Evolutionary conservation across 768 basidiomycete genomes (phyloP), one percentile per base, ranked within the genome.

Genomic region (Mycena vulgaris): DNA sequence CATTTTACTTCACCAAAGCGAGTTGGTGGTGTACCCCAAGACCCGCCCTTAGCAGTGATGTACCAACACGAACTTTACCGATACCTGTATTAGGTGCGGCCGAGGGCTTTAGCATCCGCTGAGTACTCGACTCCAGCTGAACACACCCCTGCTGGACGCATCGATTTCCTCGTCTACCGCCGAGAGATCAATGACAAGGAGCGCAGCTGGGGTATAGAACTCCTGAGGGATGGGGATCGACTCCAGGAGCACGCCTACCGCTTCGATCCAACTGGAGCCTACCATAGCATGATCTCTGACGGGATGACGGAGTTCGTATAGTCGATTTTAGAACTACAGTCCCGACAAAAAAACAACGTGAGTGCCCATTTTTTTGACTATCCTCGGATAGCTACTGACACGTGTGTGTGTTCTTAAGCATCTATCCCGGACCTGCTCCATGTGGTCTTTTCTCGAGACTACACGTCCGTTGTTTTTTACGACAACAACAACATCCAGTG

Each of bases 51-150:
- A 16, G 60, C 35, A 4, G 60, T 31, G 0, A 37, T 47, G 13
- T 61, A 31, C 33, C 60, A 61, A 14, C 60, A 61, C 25, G 60
- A 61, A 11, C 49, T 61, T 37, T 61, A 49, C 35, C 2, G 47
- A 16, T 61, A 47, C 47, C 13, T 61, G 31, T 49, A 61, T 23
- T 5, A 49, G 17, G 3, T 61, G 13, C 60, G 60, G 4, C 60
- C 60, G 2, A 49, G 47, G 17, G 60, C 60, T 19, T 19, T 61
- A 4, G 3, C 49, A 0, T 49, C 33, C 1, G 47, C 60, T 7
- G 60, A 61, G 21, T 61, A 61, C 16, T 23, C 31, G 14, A 48
- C 56, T 8, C 37, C 28, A 8, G 33, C 33, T 27, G 60, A 28
- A 11, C 11, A 28, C 28, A 28, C 16, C 23, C 31, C 47, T 7